Percentiles rank a stretch among this genome's conserved stretches.
phyloP scores from a whole-genome alignment of 2,329 filamentous ascomycete species.

The Phyllosticta citrichinensis region DNA sequence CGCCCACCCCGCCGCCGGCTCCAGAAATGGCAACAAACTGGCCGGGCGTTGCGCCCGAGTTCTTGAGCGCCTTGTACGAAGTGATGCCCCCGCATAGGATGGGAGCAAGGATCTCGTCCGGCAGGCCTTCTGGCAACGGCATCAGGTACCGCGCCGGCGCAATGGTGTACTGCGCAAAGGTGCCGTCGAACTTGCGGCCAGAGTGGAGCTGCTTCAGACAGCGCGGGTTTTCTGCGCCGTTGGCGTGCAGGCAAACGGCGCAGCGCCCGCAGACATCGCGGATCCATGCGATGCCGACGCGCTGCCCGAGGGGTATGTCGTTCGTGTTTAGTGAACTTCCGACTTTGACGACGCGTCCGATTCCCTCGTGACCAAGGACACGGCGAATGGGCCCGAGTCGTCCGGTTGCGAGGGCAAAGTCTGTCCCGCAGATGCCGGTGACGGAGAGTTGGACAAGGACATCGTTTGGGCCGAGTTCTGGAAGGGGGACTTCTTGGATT shows the following conservation, averaged over 20 bases:
- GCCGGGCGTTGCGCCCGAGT: slow-evolving; percentile 40
- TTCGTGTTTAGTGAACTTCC: slow-evolving; percentile 42
- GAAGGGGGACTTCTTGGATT: slow-evolving; percentile 38
- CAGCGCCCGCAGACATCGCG: slow-evolving; percentile 43
- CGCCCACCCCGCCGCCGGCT: slow-evolving; percentile 46
- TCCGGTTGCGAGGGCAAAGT: slow-evolving; percentile 48
- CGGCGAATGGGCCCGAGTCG: slow-evolving; percentile 37
- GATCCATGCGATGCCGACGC: slow-evolving; percentile 44
- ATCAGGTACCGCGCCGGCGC: slow-evolving; percentile 47
- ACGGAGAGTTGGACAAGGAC: slow-evolving; percentile 47
- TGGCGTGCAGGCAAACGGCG: slow-evolving; percentile 40
- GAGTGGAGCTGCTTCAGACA: slow-evolving; percentile 24
- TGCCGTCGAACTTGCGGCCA: slow-evolving; percentile 4
- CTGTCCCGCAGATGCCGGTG: slow-evolving; percentile 48
- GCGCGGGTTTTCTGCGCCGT: slow-evolving; percentile 29
- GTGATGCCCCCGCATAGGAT: slow-evolving; percentile 41
- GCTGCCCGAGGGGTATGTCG: slow-evolving; percentile 37
- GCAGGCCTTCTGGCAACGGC: slow-evolving; percentile 20
- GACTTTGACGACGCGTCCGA: slow-evolving; percentile 47
- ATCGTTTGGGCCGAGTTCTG: slow-evolving; percentile 42
- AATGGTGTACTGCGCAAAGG: slow-evolving; percentile 50
- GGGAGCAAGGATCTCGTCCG: slow-evolving; percentile 31
- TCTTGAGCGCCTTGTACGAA: slow-evolving; percentile 46
- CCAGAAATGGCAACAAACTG: slow-evolving; percentile 48
- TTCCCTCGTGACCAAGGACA: slow-evolving; percentile 45